phyloP scores from a whole-genome alignment of 164 flowering plant species.

The Protea cynaroides region DNA sequence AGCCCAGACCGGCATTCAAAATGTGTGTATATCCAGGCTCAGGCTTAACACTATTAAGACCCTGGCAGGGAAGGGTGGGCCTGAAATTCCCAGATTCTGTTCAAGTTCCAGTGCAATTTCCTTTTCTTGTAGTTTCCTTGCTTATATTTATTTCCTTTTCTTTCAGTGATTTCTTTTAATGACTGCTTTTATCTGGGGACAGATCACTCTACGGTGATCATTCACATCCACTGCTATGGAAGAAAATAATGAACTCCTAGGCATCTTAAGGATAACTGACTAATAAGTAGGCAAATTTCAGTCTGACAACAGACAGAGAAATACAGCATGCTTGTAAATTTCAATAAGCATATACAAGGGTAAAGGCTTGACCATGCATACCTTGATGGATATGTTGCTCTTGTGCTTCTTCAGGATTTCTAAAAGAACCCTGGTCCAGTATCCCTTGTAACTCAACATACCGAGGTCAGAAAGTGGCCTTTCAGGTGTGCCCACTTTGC shows the following conservation, averaged over 20 bases:
- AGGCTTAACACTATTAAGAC: too few relatives aligned
- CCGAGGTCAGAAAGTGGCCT: conserved; percentile 97
- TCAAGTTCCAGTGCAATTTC: too few relatives aligned
- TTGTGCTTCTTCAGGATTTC: conserved; percentile 95
- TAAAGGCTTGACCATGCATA: conserved; percentile 15
- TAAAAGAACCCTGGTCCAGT: conserved; percentile 90
- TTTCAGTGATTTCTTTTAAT: too few relatives aligned
- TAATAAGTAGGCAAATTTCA: background rate
- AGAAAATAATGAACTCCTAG: background rate
- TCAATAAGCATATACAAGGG: background rate
- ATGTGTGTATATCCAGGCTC: too few relatives aligned
- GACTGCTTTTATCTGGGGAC: background rate
- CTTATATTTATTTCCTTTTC: too few relatives aligned
- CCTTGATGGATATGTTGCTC: conserved; percentile 94
- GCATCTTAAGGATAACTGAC: background rate
- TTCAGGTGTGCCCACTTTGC: conserved; percentile 97
- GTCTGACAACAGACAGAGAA: background rate
- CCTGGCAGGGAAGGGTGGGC: too few relatives aligned
- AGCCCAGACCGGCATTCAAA: too few relatives aligned
- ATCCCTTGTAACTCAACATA: conserved; percentile 87
- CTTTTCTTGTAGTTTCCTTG: too few relatives aligned
- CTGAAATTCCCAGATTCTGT: too few relatives aligned
- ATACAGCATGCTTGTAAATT: background rate
- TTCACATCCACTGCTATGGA: background rate
- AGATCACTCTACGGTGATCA: background rate